Evolutionary conservation across 179 eudicot species (phyloP).

Genomic region (Beta macrorhiza): DNA sequence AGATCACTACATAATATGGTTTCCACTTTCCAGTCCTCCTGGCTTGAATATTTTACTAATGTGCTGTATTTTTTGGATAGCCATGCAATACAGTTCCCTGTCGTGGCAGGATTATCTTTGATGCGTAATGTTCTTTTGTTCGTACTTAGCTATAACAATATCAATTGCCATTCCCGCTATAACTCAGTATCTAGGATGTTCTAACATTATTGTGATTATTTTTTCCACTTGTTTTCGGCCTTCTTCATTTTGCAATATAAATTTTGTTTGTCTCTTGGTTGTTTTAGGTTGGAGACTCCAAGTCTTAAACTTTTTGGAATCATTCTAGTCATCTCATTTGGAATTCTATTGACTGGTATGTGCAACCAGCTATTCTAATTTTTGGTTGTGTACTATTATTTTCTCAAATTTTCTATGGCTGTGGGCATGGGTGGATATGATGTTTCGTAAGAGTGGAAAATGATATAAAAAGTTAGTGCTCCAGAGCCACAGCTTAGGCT

Average conservation of each 20-base stretch:
- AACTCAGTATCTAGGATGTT: not conserved
- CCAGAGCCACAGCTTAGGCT: slow-evolving; percentile 2
- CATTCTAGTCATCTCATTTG: slow-evolving; percentile 76
- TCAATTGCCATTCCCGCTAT: not conserved
- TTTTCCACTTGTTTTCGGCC: not conserved
- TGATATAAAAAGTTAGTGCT: not conserved
- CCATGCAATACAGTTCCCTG: too few species aligned
- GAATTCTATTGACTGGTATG: slow-evolving; percentile 83
- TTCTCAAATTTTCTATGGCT: not conserved
- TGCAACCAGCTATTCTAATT: not conserved
- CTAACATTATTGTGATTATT: not conserved
- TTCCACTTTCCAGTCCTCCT: too few species aligned
- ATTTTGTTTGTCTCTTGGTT: slow-evolving; percentile 1
- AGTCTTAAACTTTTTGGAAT: slow-evolving; percentile 85
- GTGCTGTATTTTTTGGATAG: not conserved
- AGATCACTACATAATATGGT: too few species aligned
- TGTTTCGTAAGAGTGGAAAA: not conserved
- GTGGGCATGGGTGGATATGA: slow-evolving; percentile 2
- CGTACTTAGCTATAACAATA: not conserved
- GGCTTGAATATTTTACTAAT: too few species aligned
- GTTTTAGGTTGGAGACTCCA: slow-evolving; percentile 84
- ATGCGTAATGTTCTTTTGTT: not conserved
- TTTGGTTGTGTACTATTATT: not conserved
- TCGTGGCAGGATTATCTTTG: too few species aligned
- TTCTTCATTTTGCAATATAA: not conserved